A percentile compares a stretch with the other conserved stretches of the same genome.
Evolutionary conservation across 2,329 filamentous ascomycete species (phyloP).

Genomic region (Mycocentrospora acerina): DNA sequence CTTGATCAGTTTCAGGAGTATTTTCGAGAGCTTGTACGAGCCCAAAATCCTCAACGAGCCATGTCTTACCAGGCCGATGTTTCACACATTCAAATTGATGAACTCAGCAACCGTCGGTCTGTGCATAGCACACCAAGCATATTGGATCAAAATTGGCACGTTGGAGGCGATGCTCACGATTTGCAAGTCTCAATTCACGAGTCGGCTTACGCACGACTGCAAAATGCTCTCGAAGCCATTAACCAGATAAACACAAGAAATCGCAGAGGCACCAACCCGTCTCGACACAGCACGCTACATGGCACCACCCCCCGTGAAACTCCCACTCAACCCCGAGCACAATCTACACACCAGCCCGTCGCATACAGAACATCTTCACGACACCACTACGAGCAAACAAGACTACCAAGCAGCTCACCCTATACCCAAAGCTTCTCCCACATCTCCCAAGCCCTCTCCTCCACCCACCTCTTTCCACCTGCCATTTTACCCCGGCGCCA

Average conservation of each 20-base stretch:
- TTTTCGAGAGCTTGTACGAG: constrained; percentile 5
- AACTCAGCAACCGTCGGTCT: too few relatives aligned
- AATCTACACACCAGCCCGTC: neutral
- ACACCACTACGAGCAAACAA: constrained; percentile 4
- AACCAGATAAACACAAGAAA: constrained; percentile 3
- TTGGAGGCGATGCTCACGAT: neutral
- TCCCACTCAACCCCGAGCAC: constrained; percentile 12
- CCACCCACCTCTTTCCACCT: too few relatives aligned
- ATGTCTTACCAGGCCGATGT: neutral
- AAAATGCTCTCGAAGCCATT: constrained; percentile 8
- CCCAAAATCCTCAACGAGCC: constrained; percentile 6
- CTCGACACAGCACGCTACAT: constrained; percentile 16
- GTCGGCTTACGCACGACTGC: constrained; percentile 17
- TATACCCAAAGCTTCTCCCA: too few relatives aligned
- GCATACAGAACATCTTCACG: neutral
- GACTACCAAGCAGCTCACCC: constrained; percentile 5
- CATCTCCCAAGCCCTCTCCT: too few relatives aligned
- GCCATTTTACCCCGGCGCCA: too few relatives aligned
- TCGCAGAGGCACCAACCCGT: neutral
- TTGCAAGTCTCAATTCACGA: constrained; percentile 18
- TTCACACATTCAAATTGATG: too few relatives aligned
- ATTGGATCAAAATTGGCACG: neutral
- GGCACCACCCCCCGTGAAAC: constrained; percentile 9
- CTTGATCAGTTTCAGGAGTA: constrained; percentile 25
- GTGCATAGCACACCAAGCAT: too few relatives aligned